Base-by-base conservation (phyloP, 352 stramenopile genomes). In the Phytopythium chamaehyphon region DNA sequence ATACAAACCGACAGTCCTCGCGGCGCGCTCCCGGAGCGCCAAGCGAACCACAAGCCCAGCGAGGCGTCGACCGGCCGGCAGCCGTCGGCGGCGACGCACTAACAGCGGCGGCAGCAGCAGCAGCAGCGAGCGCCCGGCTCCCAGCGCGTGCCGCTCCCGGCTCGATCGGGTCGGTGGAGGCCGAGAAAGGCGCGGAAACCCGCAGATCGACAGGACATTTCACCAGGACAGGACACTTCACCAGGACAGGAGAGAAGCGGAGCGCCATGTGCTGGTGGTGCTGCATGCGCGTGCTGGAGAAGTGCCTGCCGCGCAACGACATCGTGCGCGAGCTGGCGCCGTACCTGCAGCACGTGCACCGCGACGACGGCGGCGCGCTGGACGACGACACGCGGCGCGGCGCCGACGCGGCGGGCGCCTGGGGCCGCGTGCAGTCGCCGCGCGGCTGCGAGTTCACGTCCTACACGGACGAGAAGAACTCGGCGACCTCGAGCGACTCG, bases 181-280 rank as follows among this genome's bases (percentile, higher is more conserved):
- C 42, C 19, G 15, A 50, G 31, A 8, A 21, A 36, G 38, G 19
- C 14, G 19, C 6, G 5, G 6, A 19, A 19, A 48, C 35, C 24
- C n/a, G 22, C 6, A 19, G 35, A 22, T 21, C 19, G 18, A 35
- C 39, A n/a, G n/a, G n/a, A n/a, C n/a, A n/a, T n/a, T n/a, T n/a
- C n/a, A n/a, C n/a, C n/a, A n/a, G n/a, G n/a, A n/a, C n/a, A n/a
- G n/a, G n/a, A n/a, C n/a, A n/a, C n/a, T n/a, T n/a, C n/a, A n/a
- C n/a, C n/a, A n/a, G n/a, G n/a, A n/a, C n/a, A n/a, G n/a, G n/a
- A n/a, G n/a, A n/a, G n/a, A n/a, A n/a, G n/a, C n/a, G n/a, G n/a
- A n/a, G n/a, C n/a, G n/a, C n/a, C n/a, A 86, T 90, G 68, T 92
- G 84, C 58, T 94, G 84, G 84, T 90, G 83, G 82, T 94, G 84